phyloP scores from a whole-genome alignment of 108 stramenopile genomes.

The Skeletonema potamos region DNA sequence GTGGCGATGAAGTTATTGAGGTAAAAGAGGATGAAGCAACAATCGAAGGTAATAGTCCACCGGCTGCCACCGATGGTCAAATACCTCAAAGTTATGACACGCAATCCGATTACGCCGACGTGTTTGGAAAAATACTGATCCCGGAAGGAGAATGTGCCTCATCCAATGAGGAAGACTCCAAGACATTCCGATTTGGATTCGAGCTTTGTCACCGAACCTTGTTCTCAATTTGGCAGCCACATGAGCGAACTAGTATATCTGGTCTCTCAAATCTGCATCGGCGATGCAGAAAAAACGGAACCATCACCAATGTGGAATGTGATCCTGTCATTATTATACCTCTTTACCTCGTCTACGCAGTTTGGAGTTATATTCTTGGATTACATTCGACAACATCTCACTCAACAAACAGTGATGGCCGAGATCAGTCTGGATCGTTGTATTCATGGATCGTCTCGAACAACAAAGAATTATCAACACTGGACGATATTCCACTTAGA shows the following conservation, averaged over 20 bases:
- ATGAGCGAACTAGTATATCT: background rate
- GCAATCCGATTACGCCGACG: background rate
- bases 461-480: conserved; percentile 12
- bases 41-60: background rate
- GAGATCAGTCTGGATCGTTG: conserved; percentile 17
- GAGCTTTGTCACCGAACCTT: conserved; percentile 27
- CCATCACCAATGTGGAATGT: background rate
- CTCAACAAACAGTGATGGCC: background rate
- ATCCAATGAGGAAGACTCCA: conserved; percentile 20
- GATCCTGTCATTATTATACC: conserved; percentile 27
- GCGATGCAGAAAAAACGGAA: background rate
- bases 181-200: conserved; percentile 26
- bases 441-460: conserved; percentile 42
- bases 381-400: background rate
- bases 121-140: conserved; percentile 19
- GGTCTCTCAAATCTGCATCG: conserved; percentile 30
- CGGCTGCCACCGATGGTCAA: background rate
- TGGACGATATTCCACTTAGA: conserved; percentile 3
- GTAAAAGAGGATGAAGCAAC: background rate
- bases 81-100: background rate
- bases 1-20: background rate
- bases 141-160: conserved; percentile 39
- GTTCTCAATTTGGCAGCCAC: conserved; percentile 27
- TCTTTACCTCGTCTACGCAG: conserved; percentile 19
- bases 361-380: conserved; percentile 30